These are phyloP conservation scores for Aurantiochytrium sp. DNA, from an alignment of 108 stramenopile species.

Conservation along the genomic window DNA sequence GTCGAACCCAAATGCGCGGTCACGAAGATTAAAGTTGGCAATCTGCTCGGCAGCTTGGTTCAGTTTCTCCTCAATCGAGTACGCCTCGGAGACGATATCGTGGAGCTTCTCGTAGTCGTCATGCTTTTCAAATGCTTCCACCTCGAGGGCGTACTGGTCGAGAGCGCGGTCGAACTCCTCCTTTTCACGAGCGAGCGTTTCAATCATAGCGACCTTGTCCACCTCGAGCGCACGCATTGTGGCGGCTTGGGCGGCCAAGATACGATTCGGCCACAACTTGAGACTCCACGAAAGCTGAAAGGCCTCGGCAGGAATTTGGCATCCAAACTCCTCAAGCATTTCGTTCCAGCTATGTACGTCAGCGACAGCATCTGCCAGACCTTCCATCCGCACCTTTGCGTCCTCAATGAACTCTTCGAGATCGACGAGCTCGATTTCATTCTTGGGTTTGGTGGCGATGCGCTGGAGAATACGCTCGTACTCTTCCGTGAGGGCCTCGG, in stretches of 20 bases:
- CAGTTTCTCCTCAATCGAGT: constrained; percentile 30
- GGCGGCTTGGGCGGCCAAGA: constrained; percentile 33
- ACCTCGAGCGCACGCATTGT: constrained; percentile 43
- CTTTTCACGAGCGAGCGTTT: constrained; percentile 45
- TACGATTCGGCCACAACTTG: constrained; percentile 43
- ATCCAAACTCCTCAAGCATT: constrained; percentile 27
- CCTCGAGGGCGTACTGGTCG: background rate
- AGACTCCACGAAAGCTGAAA: constrained; percentile 40
- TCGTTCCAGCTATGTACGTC: constrained; percentile 23
- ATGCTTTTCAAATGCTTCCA: constrained; percentile 16
- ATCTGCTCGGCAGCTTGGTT: constrained; percentile 42
- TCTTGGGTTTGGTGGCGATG: constrained; percentile 42
- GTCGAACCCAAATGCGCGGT: constrained; percentile 55
- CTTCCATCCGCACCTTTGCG: constrained; percentile 32
- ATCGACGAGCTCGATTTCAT: constrained; percentile 49
- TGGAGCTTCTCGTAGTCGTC: constrained; percentile 34
- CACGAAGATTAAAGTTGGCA: constrained; percentile 52
- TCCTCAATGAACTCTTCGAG: constrained; percentile 49
- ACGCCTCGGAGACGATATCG: background rate
- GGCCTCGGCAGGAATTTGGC: constrained; percentile 37
- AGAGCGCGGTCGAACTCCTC: constrained; percentile 47
- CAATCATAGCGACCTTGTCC: constrained; percentile 58
- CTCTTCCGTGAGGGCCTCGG: constrained; percentile 26
- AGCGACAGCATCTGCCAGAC: constrained; percentile 23
- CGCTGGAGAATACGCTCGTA: constrained; percentile 46